Conservation (phyloP, 495 filamentous ascomycete species). For the Penicillium macrosclerotiorum region DNA sequence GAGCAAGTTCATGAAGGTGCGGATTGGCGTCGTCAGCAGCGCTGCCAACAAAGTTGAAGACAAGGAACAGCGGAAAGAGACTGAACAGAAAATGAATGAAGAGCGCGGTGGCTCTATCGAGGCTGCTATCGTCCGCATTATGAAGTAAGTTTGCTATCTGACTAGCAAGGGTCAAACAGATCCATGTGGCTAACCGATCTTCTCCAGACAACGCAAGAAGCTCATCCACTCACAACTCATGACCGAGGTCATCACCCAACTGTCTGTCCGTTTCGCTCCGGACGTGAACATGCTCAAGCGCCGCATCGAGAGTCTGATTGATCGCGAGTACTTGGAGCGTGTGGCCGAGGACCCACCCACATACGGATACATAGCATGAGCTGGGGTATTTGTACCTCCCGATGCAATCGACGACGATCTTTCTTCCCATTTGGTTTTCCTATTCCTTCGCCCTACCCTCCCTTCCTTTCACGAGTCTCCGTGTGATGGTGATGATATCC, state of each 20-base stretch:
- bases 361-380: constrained; percentile 74
- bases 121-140: constrained; percentile 88
- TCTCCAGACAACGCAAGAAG: constrained; percentile 79
- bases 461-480: too few relatives aligned
- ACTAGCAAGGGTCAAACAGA: background rate
- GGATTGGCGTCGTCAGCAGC: constrained; percentile 69
- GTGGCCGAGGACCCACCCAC: constrained; percentile 67
- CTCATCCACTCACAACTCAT: constrained; percentile 78
- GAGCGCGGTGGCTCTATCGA: constrained; percentile 76
- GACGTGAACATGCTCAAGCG: constrained; percentile 90
- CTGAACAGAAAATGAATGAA: constrained; percentile 83
- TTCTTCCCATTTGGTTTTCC: background rate
- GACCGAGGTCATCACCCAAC: constrained; percentile 78
- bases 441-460: too few relatives aligned
- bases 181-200: constrained; percentile 19
- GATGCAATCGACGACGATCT: background rate
- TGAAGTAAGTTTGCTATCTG: constrained; percentile 68
- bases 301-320: constrained; percentile 89
- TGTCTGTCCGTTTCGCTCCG: constrained; percentile 78
- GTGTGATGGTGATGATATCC: background rate
- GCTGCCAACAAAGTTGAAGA: constrained; percentile 80
- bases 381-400: background rate
- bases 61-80: constrained; percentile 77
- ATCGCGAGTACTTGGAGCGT: constrained; percentile 91
- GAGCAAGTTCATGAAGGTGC: constrained; percentile 81